Percentiles rank a stretch among this genome's conserved stretches.
These are phyloP conservation scores for Selenicereus undatus DNA, from an alignment of 148 eudicot genomes.

Conservation along the genomic window DNA sequence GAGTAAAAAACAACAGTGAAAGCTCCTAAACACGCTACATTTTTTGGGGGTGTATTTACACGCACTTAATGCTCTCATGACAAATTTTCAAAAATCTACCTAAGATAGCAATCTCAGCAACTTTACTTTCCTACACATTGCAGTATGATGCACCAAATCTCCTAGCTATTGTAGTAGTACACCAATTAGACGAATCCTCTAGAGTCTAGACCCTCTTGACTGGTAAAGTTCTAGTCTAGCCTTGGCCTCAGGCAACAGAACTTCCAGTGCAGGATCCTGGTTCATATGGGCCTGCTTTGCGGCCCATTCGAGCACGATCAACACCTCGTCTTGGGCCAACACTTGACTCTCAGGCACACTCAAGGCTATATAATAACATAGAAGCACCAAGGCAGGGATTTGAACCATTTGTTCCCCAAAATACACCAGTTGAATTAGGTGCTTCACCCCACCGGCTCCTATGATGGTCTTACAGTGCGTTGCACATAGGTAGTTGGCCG, in stretches of 20 bases:
- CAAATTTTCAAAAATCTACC: not conserved
- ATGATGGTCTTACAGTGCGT: slow-evolving; percentile 65
- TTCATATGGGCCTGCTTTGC: slow-evolving; percentile 50
- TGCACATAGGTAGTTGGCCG: slow-evolving; percentile 55
- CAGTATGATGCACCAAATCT: too few species aligned
- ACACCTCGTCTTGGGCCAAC: slow-evolving; percentile 60
- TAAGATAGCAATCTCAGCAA: not conserved
- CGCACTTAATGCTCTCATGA: not conserved
- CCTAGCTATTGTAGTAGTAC: not conserved
- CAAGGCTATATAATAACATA: slow-evolving; percentile 60
- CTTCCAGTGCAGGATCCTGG: slow-evolving; percentile 40
- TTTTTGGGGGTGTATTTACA: too few species aligned
- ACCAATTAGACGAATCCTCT: slow-evolving; percentile 35
- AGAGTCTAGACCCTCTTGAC: slow-evolving; percentile 62
- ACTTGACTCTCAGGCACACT: slow-evolving; percentile 63
- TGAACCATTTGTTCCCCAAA: slow-evolving; percentile 70
- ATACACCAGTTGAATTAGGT: slow-evolving; percentile 53
- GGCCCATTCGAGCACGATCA: slow-evolving; percentile 64
- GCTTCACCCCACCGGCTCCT: slow-evolving; percentile 48
- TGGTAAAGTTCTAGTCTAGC: slow-evolving; percentile 67
- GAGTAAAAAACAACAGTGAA: too few species aligned
- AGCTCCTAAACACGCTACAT: not conserved
- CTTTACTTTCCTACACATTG: too few species aligned
- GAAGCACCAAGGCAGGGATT: slow-evolving; percentile 40
- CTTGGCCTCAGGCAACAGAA: slow-evolving; percentile 49